Evolutionary conservation across 495 filamentous ascomycete genomes (phyloP), one percentile per base, ranked within the genome.

Genomic region (Penicillium herquei): DNA sequence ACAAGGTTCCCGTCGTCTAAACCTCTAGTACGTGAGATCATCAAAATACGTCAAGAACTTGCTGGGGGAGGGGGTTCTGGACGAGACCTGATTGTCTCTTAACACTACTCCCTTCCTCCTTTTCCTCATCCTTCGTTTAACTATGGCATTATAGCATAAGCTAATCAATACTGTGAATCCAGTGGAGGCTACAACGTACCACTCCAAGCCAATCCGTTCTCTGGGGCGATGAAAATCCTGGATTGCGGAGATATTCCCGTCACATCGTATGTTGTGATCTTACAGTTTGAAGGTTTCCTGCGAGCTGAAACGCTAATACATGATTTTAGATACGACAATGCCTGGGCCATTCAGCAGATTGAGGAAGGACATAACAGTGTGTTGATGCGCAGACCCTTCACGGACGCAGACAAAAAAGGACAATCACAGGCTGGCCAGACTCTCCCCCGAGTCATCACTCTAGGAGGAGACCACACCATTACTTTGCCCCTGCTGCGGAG

Each of bases 241-340:
- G 89, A 92, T 68, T 92, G 89, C 61, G 89, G 88, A 39, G 88
- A 91, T 67, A 85, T 89, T 40, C 85, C 84, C 0, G 78, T 91
- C 14, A 90, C 88, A 1, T 84, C 83, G 71, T 84, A 71, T 53
- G 77, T 70, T 49, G n/a, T n/a, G n/a, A n/a, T n/a, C n/a, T n/a
- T 10, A 6, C 2, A 13, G 2, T 9, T 4, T 39, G n/a, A 13
- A 10, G n/a, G 18, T 3, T 4, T 33, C 35, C 30, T 0, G 17
- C 11, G 16, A n/a, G 0, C 3, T 8, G 3, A 4, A 13, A 17
- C 35, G 14, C 8, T 49, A 34, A 16, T 12, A 11, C 6, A 34
- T 49, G 0, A 49, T 18, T 11, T 12, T 32, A 79, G 76, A 32
- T 74, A 86, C 55, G 88, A 91, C 66, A 91, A 91, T 62, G 80